These are phyloP conservation scores for Leccinum pachyderme DNA, from an alignment of 1,284 basidiomycete genomes.

Conservation along the genomic window DNA sequence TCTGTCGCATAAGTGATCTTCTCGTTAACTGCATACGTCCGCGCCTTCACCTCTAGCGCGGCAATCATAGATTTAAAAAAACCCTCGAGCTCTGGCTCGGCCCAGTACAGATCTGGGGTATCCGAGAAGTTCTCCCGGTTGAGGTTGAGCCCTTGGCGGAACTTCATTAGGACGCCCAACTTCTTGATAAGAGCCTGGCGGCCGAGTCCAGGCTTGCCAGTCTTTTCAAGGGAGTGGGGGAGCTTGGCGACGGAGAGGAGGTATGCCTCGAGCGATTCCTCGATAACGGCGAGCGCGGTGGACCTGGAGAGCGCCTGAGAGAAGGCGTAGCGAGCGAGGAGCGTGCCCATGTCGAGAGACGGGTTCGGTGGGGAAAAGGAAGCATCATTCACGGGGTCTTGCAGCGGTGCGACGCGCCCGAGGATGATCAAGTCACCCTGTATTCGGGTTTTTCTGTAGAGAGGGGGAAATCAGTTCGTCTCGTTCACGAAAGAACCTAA, in stretches of 20 bases:
- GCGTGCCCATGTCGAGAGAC: constrained; percentile 56
- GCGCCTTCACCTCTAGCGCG: constrained; percentile 79
- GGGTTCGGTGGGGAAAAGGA: constrained; percentile 46
- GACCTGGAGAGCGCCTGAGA: constrained; percentile 88
- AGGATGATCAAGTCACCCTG: constrained; percentile 89
- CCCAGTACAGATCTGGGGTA: constrained; percentile 90
- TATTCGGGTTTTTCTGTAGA: constrained; percentile 68
- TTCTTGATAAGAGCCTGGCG: constrained; percentile 83
- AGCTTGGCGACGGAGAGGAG: constrained; percentile 77
- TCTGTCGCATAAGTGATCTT: constrained; percentile 94
- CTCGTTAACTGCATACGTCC: constrained; percentile 81
- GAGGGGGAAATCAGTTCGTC: constrained; percentile 4
- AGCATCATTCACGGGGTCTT: constrained; percentile 41
- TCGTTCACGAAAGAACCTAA: background rate
- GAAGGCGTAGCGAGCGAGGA: constrained; percentile 84
- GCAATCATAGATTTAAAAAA: constrained; percentile 81
- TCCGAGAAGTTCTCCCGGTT: constrained; percentile 87
- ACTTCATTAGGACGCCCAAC: constrained; percentile 83
- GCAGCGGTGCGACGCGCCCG: constrained; percentile 60
- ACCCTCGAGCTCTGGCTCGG: constrained; percentile 85
- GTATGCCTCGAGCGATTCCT: constrained; percentile 79
- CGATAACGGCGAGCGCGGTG: constrained; percentile 79
- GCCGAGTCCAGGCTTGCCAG: constrained; percentile 78
- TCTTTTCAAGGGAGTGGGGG: constrained; percentile 71
- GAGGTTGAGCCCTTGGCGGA: constrained; percentile 85